A percentile compares a stretch with the other conserved stretches of the same genome.
These are phyloP conservation scores for Sporothrix humicola DNA, from an alignment of 2,329 filamentous ascomycete species.

Conservation along the genomic window DNA sequence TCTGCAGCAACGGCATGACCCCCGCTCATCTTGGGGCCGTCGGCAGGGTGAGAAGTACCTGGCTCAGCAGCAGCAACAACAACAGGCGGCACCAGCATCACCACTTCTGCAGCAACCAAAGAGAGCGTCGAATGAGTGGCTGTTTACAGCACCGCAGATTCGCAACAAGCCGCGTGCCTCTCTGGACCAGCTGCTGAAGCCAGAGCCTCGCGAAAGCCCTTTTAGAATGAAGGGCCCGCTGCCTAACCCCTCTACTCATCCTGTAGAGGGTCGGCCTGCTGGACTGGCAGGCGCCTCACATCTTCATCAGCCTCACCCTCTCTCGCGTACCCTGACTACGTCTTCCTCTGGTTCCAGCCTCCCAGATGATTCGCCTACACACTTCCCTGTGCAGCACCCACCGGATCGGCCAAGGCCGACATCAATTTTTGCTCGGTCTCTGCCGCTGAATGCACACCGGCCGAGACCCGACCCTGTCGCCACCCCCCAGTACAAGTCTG, in stretches of 20 bases:
- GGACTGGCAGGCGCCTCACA: slow-evolving; percentile 9
- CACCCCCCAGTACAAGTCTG: slow-evolving; percentile 79
- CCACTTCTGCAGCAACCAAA: slow-evolving; percentile 31
- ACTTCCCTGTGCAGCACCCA: slow-evolving; percentile 60
- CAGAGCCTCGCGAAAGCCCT: slow-evolving; percentile 65
- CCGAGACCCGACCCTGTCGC: slow-evolving; percentile 60
- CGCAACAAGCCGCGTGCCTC: slow-evolving; percentile 75
- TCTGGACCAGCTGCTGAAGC: slow-evolving; percentile 76
- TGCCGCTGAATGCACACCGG: slow-evolving; percentile 67
- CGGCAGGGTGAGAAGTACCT: slow-evolving; percentile 63
- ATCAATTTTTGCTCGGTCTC: slow-evolving; percentile 72
- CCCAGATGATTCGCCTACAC: slow-evolving; percentile 72
- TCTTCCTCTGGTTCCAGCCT: slow-evolving; percentile 84
- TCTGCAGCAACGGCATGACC: slow-evolving; percentile 79
- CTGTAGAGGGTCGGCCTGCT: slow-evolving; percentile 46
- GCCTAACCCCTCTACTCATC: slow-evolving; percentile 60
- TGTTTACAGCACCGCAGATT: slow-evolving; percentile 59
- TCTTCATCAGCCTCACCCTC: slow-evolving; percentile 71
- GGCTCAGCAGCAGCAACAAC: slow-evolving; percentile 57
- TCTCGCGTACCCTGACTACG: slow-evolving; percentile 84
- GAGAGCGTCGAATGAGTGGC: slow-evolving; percentile 35
- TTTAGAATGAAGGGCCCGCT: slow-evolving; percentile 63
- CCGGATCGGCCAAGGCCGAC: slow-evolving; percentile 57
- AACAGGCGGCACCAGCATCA: slow-evolving; percentile 23
- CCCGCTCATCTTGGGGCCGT: slow-evolving; percentile 68